Evolutionary conservation across 306 rosid genomes (phyloP), one percentile per base, ranked within the genome.

Genomic region (Prunus mongolica): DNA sequence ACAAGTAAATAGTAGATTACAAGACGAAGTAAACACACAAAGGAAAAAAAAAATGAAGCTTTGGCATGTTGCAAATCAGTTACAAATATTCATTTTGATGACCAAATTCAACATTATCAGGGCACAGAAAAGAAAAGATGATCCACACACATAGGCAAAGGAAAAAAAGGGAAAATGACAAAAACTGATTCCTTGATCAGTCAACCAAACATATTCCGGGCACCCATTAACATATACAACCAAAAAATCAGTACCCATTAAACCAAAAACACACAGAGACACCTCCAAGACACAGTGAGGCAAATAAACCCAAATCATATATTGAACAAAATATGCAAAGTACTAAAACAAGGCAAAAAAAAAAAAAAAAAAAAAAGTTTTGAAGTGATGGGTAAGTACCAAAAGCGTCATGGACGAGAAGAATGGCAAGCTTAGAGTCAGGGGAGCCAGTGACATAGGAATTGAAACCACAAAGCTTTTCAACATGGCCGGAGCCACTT

Each of bases 401-500:
- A 49, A 16, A 89, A 58, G 76, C 12, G 64, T 92, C 97, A 49
- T 90, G 61, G 70, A 87, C 5, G 25, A 92, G 78, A 71, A 92
- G 61, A 82, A 90, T 55, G 13, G 88, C 88, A 74, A 61, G 77
- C 66, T 86, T 89, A 76, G 96, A 86, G 24, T 85, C 50, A 7
- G 90, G 71, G 50, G 86, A 69, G 67, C 91, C 96, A 24, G 84
- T 24, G 86, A 86, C 65, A 18, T 89, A 91, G 73, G 85, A 5
- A 58, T 47, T 18, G 11, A 90, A 71, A 71, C 85, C 87, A 5
- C 68, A 86, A 1, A 90, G 44, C 50, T 82, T 78, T 6, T 85
- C 88, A 20, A 89, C 89, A 5, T 68, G 88, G 5, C 96, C 96
- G 32, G 27, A 64, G 61, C 98, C 98, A 9, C 73, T 49, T 69